Percentiles rank a stretch among this genome's conserved stretches.
phyloP scores from a whole-genome alignment of 78 protist species.

The Dictyostelium brefeldianum region DNA sequence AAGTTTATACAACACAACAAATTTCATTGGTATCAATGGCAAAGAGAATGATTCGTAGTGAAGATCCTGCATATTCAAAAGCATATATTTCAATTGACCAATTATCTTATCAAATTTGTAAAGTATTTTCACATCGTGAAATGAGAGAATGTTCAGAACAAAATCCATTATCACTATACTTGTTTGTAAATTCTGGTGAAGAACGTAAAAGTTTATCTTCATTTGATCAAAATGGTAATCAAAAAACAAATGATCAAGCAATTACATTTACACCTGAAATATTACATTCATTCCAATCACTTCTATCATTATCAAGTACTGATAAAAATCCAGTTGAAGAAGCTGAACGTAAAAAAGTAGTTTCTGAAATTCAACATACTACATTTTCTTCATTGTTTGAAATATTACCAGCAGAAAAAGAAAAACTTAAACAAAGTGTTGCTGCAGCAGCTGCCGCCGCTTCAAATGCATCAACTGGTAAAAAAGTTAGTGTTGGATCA shows the following conservation, averaged over 20 bases:
- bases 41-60: conserved; percentile 68
- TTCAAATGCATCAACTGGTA: not conserved
- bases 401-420: conserved; percentile 59
- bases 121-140: conserved; percentile 77
- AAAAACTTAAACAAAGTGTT: not conserved
- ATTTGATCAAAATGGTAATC: not conserved
- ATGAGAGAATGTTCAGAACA: conserved; percentile 81
- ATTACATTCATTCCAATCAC: conserved; percentile 25
- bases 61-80: conserved; percentile 74
- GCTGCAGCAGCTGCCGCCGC: not conserved
- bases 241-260: conserved; percentile 58
- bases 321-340: conserved; percentile 41
- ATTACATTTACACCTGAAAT: conserved; percentile 68
- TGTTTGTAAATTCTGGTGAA: conserved; percentile 65
- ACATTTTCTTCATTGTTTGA: conserved; percentile 76
- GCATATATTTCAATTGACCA: conserved; percentile 71
- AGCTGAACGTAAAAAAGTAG: conserved; percentile 60
- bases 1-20: conserved; percentile 53
- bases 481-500: not conserved
- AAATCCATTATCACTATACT: conserved; percentile 69
- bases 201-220: conserved; percentile 31
- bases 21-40: conserved; percentile 65
- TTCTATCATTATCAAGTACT: conserved; percentile 6
- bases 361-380: conserved; percentile 64
- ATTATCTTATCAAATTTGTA: conserved; percentile 63